Base-by-base conservation (phyloP, 2,329 filamentous ascomycete genomes). In the Sporothrix sp. region DNA sequence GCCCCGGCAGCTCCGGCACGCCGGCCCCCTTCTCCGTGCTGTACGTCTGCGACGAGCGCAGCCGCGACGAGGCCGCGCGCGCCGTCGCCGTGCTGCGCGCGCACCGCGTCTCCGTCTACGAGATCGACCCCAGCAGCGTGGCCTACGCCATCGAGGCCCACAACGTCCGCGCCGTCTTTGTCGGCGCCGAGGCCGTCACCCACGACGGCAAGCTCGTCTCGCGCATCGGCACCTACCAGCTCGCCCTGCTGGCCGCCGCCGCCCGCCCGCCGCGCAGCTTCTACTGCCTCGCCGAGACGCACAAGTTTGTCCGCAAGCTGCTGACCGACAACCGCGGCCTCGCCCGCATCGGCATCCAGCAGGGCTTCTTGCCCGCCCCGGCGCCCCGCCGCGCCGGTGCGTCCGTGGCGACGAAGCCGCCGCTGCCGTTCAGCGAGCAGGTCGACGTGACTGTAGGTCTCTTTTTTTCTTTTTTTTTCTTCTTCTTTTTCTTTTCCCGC, bases 161-260 rank as follows among this genome's bases (percentile, higher is more conserved):
- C 14, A 81, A 80, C 63, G 83, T 93, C 13, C 80, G 88, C 62
- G 69, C 79, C 60, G 74, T 84, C 7, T 72, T 85, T 46, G 76
- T 83, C 9, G 82, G 82, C 42, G 78, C 80, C 69, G 91, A 97
- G 66, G 90, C 89, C 36, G 88, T 97, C 14, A 87, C 94, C 18
- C 87, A 95, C 62, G 95, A 95, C 63, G 93, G 93, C 45, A 91
- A 91, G 33, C 85, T 97, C 59, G 87, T 98, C 58, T 91, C 86
- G 21, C 75, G 90, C 44, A 78, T 97, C 68, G 91, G 91, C 48
- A 82, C 78, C 2, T 91, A 87, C 59, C 89, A 95, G 70, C 84
- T 97, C 59, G 90, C 87, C 2, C 72, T 88, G 58, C 71, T 96
- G 48, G 89, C 90, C 5, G 82, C 83, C 60, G 77, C 77, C 13